These are phyloP conservation scores for Trametes gibbosa DNA, from an alignment of 768 basidiomycete species.

Conservation along the genomic window DNA sequence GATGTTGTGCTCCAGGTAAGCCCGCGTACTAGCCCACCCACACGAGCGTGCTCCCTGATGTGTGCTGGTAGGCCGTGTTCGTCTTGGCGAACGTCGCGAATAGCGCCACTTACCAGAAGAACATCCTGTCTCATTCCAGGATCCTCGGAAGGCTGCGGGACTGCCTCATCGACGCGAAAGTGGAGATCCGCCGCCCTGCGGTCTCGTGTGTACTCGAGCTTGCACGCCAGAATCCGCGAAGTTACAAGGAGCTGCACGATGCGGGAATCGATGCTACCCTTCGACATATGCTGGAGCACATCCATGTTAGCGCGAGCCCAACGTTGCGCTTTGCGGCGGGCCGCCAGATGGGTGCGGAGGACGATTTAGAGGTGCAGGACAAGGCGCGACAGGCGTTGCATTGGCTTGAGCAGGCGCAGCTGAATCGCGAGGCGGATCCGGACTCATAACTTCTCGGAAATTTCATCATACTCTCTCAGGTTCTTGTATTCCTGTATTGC, in stretches of 20 bases:
- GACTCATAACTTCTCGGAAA: slow-evolving; percentile 1
- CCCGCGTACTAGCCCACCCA: not conserved
- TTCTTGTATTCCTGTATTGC: slow-evolving; percentile 6
- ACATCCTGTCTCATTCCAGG: slow-evolving; percentile 48
- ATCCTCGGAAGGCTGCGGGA: slow-evolving; percentile 54
- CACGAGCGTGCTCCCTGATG: not conserved
- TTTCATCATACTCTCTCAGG: not conserved
- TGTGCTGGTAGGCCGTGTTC: slow-evolving; percentile 45
- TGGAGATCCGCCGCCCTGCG: slow-evolving; percentile 58
- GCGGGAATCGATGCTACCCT: slow-evolving; percentile 46
- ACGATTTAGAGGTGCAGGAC: slow-evolving; percentile 58
- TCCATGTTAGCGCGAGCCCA: slow-evolving; percentile 29
- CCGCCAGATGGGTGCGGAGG: slow-evolving; percentile 46
- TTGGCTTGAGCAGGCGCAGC: slow-evolving; percentile 34
- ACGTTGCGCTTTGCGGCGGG: slow-evolving; percentile 23
- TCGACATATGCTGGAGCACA: slow-evolving; percentile 42
- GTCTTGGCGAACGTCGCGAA: slow-evolving; percentile 71
- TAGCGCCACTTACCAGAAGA: slow-evolving; percentile 46
- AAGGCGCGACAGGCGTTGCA: slow-evolving; percentile 56
- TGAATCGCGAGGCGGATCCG: slow-evolving; percentile 7
- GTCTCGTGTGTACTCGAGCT: slow-evolving; percentile 60
- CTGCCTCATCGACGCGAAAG: slow-evolving; percentile 57
- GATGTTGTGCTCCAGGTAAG: slow-evolving; percentile 54
- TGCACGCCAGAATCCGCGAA: slow-evolving; percentile 38
- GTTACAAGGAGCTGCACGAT: slow-evolving; percentile 39